A percentile compares a stretch with the other conserved stretches of the same genome.
These are phyloP conservation scores for Filosporella fistucella DNA, from an alignment of 495 filamentous ascomycete genomes.

Conservation along the genomic window DNA sequence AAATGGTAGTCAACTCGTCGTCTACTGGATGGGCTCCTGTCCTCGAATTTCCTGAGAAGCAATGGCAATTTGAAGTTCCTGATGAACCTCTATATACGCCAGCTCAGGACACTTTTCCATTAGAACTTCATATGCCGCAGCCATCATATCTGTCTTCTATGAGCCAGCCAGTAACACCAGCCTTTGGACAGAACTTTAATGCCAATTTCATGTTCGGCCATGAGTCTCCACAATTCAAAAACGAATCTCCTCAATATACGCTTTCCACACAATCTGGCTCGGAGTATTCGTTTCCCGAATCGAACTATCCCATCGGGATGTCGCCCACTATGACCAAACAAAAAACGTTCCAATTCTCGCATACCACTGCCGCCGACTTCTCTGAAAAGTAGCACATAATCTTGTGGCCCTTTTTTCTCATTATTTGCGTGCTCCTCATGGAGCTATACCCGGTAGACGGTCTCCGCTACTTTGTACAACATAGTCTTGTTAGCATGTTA, in stretches of 20 bases:
- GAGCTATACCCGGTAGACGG: neutral
- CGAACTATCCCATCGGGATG: slow-evolving; percentile 7
- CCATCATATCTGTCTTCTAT: slow-evolving; percentile 20
- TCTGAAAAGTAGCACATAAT: slow-evolving; percentile 16
- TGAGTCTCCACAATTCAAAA: slow-evolving; percentile 16
- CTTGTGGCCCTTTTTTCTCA: neutral
- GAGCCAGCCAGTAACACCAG: slow-evolving; percentile 23
- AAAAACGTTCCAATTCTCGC: slow-evolving; percentile 25
- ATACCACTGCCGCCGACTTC: slow-evolving; percentile 25
- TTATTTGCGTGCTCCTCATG: neutral
- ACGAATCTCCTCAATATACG: slow-evolving; percentile 20
- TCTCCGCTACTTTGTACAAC: neutral
- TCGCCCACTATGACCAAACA: slow-evolving; percentile 22
- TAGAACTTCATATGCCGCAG: slow-evolving; percentile 23
- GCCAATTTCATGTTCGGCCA: slow-evolving; percentile 19
- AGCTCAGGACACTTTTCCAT: slow-evolving; percentile 4
- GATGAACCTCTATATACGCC: slow-evolving; percentile 25
- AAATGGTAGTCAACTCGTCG: slow-evolving; percentile 3
- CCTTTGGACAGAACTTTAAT: slow-evolving; percentile 22
- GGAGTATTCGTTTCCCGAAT: slow-evolving; percentile 23
- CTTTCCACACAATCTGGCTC: slow-evolving; percentile 13
- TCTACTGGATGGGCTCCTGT: slow-evolving; percentile 4
- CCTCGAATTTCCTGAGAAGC: slow-evolving; percentile 12
- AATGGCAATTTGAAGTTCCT: slow-evolving; percentile 20
- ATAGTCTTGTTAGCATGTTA: slow-evolving; percentile 10